Evolutionary conservation across 169 alveolate genomes (phyloP), one percentile per base, ranked within the genome.

Genomic region (Cryptosporidium muris): DNA sequence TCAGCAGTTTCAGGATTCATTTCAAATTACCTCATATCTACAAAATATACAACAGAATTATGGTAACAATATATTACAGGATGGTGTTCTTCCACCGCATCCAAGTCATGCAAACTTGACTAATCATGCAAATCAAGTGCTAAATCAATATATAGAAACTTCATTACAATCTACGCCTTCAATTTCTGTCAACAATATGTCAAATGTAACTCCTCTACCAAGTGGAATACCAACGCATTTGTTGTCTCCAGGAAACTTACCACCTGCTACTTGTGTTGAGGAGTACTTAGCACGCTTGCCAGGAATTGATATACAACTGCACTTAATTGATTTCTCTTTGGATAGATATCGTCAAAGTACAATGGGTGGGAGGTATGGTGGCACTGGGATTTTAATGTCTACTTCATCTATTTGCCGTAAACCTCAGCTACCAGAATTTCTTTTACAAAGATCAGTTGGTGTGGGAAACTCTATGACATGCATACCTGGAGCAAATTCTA

Each of bases 281-380:
- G 85, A 74, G 63, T 74, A 74, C 67, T 54, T 74, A 47, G 54
- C 85, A 45, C 85, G 85, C 11, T 49, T 74, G 6, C 85, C 85
- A 25, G 85, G 85, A 2, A 74, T 74, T 11, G 85, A 74, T 49
- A 74, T 74, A 9, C 85, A 74, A 38, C 43, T 74, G 11, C 54
- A 42, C 43, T 43, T 74, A 60, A 74, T 74, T 43, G 85, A 74
- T 45, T 74, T 58, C 11, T 56, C 85, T 12, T 34, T 74, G 1
- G 85, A 74, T 6, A 74, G 85, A 40, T 74, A 74, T 53, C 66
- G 67, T n/a, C 85, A 74, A 38, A 74, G 85, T n/a, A 74, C 85
- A 43, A 74, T 74, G 85, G 85, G 85, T 11, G 85, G 85, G 37
- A 74, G 85, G 34, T 74, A 74, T 52, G 85, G 85, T 16, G 85